Evolutionary conservation across 2,329 filamentous ascomycete genomes (phyloP).

Genomic region (Cryphonectria naterciae): DNA sequence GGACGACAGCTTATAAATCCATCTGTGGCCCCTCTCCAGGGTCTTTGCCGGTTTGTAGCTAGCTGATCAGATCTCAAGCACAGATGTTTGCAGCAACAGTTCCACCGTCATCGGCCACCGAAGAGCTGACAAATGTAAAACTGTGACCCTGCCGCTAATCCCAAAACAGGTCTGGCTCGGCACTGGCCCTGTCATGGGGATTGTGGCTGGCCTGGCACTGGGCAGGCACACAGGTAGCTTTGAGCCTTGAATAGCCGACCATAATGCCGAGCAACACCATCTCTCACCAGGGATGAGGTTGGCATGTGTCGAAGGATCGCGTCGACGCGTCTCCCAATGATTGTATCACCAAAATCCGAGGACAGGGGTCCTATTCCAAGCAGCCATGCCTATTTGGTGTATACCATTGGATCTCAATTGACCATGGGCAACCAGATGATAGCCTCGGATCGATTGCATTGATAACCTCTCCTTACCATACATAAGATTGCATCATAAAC

Average conservation of each 20-base stretch:
- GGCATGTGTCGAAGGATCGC: slow-evolving; percentile 7
- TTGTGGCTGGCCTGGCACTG: not conserved
- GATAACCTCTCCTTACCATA: not conserved
- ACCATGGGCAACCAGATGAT: not conserved
- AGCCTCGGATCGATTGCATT: not conserved
- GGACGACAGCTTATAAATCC: not conserved
- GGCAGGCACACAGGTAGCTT: not conserved
- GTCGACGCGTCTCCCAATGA: slow-evolving; percentile 16
- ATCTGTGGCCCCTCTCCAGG: not conserved
- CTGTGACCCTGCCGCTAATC: not conserved
- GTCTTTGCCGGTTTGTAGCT: not conserved
- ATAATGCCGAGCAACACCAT: not conserved
- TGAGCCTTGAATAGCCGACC: not conserved
- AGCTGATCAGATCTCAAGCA: not conserved
- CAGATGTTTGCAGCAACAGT: not conserved
- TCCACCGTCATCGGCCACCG: slow-evolving; percentile 1
- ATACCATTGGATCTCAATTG: not conserved
- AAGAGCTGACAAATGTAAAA: slow-evolving; percentile 2
- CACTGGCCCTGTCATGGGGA: not conserved
- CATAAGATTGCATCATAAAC: not conserved
- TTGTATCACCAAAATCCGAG: not conserved
- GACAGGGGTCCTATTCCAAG: not conserved
- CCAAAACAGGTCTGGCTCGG: not conserved
- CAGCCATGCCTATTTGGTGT: not conserved
- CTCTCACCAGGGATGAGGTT: not conserved